Percentiles rank a stretch among this genome's conserved stretches.
phyloP scores from a whole-genome alignment of 106 monocot genomes.

The Chionographis japonica region DNA sequence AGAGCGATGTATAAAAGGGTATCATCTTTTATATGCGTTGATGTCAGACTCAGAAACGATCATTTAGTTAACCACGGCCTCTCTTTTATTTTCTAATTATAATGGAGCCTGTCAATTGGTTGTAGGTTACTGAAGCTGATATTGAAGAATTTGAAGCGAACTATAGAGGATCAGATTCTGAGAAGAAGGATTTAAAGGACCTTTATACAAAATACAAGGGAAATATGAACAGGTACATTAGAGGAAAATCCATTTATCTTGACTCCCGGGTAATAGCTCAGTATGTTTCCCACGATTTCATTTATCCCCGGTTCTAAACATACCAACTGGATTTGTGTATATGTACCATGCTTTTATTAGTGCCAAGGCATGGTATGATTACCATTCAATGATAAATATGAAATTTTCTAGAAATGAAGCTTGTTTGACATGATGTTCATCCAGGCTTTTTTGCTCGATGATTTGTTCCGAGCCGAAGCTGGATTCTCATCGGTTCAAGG shows the following conservation, averaged over 20 bases:
- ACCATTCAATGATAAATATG: too few species aligned
- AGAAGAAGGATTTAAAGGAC: constrained; percentile 85
- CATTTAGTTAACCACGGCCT: background rate
- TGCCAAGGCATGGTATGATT: too few species aligned
- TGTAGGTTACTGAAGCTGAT: constrained; percentile 85
- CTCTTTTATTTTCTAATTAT: background rate
- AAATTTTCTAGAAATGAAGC: background rate
- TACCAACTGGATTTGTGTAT: background rate
- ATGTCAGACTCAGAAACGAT: background rate
- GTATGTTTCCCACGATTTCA: too few species aligned
- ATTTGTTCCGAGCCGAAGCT: constrained; percentile 92
- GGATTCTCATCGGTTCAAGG: constrained; percentile 88
- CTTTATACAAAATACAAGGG: constrained; percentile 74
- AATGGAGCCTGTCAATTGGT: background rate
- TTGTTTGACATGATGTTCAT: background rate
- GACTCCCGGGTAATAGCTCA: background rate
- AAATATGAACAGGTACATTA: constrained; percentile 77
- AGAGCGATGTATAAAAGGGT: constrained; percentile 79
- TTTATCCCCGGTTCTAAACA: background rate
- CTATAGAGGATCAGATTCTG: constrained; percentile 90
- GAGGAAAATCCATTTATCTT: background rate
- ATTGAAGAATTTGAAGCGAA: constrained; percentile 96
- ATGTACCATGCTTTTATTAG: too few species aligned
- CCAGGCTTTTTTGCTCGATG: constrained; percentile 95
- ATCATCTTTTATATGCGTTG: background rate